A percentile compares a stretch with the other conserved stretches of the same genome.
Evolutionary conservation across 2,329 filamentous ascomycete genomes (phyloP).

Genomic region (Aspergillus tubingensis): DNA sequence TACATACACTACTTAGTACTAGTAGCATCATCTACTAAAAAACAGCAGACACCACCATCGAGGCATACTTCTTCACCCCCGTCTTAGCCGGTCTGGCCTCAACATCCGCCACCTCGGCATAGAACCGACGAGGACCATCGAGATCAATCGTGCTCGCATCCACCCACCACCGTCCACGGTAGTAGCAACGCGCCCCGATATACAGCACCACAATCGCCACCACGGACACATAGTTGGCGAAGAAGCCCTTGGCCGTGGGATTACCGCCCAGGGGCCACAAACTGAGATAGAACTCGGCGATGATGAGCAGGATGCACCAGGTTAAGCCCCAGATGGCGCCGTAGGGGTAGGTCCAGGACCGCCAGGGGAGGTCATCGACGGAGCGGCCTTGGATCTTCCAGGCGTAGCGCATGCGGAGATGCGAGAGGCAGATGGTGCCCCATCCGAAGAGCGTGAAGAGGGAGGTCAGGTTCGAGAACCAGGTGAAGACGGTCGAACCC

Average conservation of each 20-base stretch:
- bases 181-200: constrained; percentile 44
- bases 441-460: constrained; percentile 50
- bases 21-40: constrained; percentile 10
- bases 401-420: constrained; percentile 47
- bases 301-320: constrained; percentile 49
- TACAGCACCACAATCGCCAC: constrained; percentile 47
- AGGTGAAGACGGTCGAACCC: constrained; percentile 48
- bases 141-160: constrained; percentile 38
- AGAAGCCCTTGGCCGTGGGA: constrained; percentile 46
- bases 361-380: constrained; percentile 45
- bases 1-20: background rate
- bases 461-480: constrained; percentile 52
- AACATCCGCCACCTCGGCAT: constrained; percentile 14
- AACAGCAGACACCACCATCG: constrained; percentile 8
- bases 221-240: constrained; percentile 51
- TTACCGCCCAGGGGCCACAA: constrained; percentile 46
- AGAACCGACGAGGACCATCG: constrained; percentile 27
- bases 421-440: constrained; percentile 48
- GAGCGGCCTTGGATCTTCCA: constrained; percentile 46
- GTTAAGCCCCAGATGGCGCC: constrained; percentile 48
- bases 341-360: constrained; percentile 48
- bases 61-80: constrained; percentile 5
- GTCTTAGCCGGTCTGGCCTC: constrained; percentile 15
- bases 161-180: constrained; percentile 40
- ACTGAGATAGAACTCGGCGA: constrained; percentile 52